These are phyloP conservation scores for Hirsutella minnesotensis DNA, from an alignment of 2,329 filamentous ascomycete genomes.

Conservation along the genomic window DNA sequence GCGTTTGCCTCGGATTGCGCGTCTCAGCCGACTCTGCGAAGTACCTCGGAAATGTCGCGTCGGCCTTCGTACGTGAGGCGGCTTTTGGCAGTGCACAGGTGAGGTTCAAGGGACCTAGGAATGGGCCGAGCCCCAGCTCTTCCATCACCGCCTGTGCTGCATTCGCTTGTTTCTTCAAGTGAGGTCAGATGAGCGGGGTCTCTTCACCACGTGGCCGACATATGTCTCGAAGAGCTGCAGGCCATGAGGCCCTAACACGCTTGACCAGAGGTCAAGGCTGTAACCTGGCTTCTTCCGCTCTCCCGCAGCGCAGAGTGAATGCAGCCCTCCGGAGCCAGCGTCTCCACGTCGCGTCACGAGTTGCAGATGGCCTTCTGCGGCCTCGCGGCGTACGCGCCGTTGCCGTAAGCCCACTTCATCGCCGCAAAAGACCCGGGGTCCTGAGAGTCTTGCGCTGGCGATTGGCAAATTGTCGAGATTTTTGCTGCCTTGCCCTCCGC, in stretches of 20 bases:
- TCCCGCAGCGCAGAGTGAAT: neutral
- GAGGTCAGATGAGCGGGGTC: slow-evolving; percentile 1
- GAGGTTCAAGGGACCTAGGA: too few relatives aligned
- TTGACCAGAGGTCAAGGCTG: neutral
- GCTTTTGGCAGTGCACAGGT: too few relatives aligned
- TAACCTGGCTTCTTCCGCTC: neutral
- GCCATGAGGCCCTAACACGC: neutral
- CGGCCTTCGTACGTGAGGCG: too few relatives aligned
- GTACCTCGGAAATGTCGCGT: too few relatives aligned
- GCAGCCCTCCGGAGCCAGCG: neutral
- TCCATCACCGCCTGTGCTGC: neutral
- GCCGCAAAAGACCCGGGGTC: too few relatives aligned
- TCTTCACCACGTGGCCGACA: slow-evolving; percentile 4
- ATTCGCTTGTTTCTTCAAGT: neutral
- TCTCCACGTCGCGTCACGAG: neutral
- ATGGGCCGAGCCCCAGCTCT: too few relatives aligned
- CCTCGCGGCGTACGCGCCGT: neutral
- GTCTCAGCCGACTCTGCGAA: too few relatives aligned
- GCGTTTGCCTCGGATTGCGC: too few relatives aligned
- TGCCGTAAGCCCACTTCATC: too few relatives aligned
- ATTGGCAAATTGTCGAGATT: neutral
- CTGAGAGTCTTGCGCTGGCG: too few relatives aligned
- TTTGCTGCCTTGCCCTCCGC: neutral
- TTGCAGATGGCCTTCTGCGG: neutral
- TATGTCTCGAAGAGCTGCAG: neutral